phyloP scores from a whole-genome alignment of 345 rosid species.

The Triadica sebifera region DNA sequence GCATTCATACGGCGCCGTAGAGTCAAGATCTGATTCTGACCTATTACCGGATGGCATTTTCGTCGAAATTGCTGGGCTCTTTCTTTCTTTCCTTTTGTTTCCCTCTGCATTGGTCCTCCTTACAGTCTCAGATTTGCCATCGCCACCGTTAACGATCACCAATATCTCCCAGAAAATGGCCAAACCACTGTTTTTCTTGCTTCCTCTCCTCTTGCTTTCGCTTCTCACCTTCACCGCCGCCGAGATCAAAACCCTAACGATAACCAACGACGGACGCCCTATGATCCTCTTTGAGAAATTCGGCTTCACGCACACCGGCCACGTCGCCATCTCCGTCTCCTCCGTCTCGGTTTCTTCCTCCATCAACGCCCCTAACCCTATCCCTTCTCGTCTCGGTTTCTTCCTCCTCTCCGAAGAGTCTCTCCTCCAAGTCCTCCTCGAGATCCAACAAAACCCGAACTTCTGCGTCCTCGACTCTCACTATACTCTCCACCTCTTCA shows the following conservation, averaged over 20 bases:
- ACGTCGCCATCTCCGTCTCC: conserved; percentile 58
- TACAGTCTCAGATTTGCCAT: not conserved
- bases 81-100: not conserved
- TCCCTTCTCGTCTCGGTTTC: conserved; percentile 77
- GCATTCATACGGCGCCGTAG: too few relatives aligned
- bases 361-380: conserved; percentile 41
- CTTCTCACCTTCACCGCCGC: conserved; percentile 10
- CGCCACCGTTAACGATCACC: not conserved
- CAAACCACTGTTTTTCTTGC: conserved; percentile 30
- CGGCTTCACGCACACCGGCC: conserved; percentile 87
- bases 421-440: conserved; percentile 72
- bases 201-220: conserved; percentile 17
- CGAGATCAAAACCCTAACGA: conserved; percentile 44
- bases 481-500: conserved; percentile 56
- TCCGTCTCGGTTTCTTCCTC: conserved; percentile 64
- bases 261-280: conserved; percentile 68
- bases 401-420: conserved; percentile 92
- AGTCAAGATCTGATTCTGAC: too few relatives aligned
- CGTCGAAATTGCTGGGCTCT: not conserved
- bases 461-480: conserved; percentile 88
- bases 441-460: conserved; percentile 70
- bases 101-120: not conserved
- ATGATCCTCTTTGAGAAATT: conserved; percentile 95
- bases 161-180: conserved; percentile 34
- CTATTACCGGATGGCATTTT: not conserved